Percentiles rank a stretch among this genome's conserved stretches.
These are phyloP conservation scores for Sphagnum contortum DNA, from an alignment of 225 moss, liverwort and hornwort genomes.

Conservation along the genomic window DNA sequence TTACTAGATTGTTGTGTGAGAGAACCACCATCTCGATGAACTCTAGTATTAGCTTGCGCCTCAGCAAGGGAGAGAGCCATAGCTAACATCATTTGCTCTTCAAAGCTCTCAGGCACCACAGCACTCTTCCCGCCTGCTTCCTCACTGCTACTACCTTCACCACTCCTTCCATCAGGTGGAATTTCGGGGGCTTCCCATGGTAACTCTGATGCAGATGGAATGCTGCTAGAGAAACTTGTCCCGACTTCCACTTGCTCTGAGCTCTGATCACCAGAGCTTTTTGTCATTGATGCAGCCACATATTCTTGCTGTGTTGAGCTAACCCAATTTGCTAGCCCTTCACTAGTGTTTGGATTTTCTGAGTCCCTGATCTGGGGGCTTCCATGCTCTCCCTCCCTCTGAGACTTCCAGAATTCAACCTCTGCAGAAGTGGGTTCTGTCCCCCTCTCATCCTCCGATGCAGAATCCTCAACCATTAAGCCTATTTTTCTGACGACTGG, in stretches of 20 bases:
- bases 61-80: slow-evolving; percentile 56
- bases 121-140: slow-evolving; percentile 10
- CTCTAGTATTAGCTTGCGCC: slow-evolving; percentile 17
- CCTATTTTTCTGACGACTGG: background rate
- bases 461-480: background rate
- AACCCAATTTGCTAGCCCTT: slow-evolving; percentile 51
- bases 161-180: slow-evolving; percentile 9
- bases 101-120: slow-evolving; percentile 43
- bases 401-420: slow-evolving; percentile 6
- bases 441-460: slow-evolving; percentile 1
- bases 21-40: slow-evolving; percentile 10
- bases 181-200: slow-evolving; percentile 46
- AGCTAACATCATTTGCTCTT: slow-evolving; percentile 52
- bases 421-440: slow-evolving; percentile 1
- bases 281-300: slow-evolving; percentile 16
- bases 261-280: slow-evolving; percentile 41
- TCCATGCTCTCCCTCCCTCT: slow-evolving; percentile 14
- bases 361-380: no score
- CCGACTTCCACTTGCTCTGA: slow-evolving; percentile 56
- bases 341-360: background rate
- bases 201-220: slow-evolving; percentile 53
- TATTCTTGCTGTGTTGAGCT: slow-evolving; percentile 47
- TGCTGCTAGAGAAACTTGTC: slow-evolving; percentile 53
- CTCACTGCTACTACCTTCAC: slow-evolving; percentile 22
- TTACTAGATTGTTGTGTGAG: background rate